phyloP scores from a whole-genome alignment of 2,329 filamentous ascomycete genomes.

The Trichoderma simmonsii region DNA sequence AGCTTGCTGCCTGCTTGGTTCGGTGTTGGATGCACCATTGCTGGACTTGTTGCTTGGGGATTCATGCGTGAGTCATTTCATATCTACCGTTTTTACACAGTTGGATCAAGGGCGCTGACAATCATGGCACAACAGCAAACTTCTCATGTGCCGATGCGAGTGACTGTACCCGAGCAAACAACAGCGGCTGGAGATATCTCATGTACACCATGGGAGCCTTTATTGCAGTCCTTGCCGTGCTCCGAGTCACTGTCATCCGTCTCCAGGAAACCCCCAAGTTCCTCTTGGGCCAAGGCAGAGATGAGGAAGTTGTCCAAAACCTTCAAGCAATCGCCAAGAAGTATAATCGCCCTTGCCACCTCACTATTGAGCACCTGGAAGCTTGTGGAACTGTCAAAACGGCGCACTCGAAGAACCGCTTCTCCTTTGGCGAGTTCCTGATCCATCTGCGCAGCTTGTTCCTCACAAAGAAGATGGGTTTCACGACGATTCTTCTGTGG shows the following conservation, averaged over 20 bases:
- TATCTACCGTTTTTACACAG: no score
- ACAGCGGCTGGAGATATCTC: conserved; percentile 51
- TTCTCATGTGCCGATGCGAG: conserved; percentile 34
- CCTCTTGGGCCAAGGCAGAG: conserved; percentile 50
- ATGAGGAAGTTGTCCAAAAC: conserved; percentile 47
- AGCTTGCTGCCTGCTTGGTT: conserved; percentile 57
- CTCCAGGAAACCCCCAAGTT: conserved; percentile 61
- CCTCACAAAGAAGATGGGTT: conserved; percentile 51
- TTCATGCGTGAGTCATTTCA: conserved; percentile 34
- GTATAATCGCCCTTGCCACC: conserved; percentile 39
- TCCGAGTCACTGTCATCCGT: conserved; percentile 52
- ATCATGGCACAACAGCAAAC: neutral
- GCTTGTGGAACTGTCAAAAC: conserved; percentile 35
- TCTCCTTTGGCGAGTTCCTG: conserved; percentile 27
- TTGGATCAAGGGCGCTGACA: neutral
- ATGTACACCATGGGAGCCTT: conserved; percentile 47
- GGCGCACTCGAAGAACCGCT: conserved; percentile 28
- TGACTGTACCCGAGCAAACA: conserved; percentile 40
- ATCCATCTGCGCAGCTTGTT: conserved; percentile 61
- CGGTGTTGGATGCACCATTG: conserved; percentile 46
- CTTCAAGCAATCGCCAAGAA: conserved; percentile 38
- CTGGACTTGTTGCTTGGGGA: conserved; percentile 50
- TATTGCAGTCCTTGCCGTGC: conserved; percentile 48
- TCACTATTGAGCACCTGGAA: conserved; percentile 40
- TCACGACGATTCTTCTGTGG: conserved; percentile 61